Evolutionary conservation across 805 yeast species (phyloP).

Genomic region (Ogataea saltuana): DNA sequence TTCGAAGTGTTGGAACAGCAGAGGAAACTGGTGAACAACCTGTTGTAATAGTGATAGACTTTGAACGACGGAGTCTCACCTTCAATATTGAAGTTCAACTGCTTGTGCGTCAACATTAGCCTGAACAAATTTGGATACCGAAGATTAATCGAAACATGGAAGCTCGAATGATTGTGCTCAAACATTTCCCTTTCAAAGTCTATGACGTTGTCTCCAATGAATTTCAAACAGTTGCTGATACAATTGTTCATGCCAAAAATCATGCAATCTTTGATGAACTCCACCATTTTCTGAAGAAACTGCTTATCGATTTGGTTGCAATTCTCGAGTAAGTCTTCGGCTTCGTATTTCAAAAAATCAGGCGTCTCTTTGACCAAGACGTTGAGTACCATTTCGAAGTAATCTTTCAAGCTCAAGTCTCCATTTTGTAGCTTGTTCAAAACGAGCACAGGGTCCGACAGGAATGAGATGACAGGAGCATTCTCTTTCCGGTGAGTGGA

Average conservation of each 20-base stretch:
- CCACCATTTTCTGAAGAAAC: constrained; percentile 25
- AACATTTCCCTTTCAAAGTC: constrained; percentile 27
- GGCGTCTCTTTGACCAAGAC: constrained; percentile 20
- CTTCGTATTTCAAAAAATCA: constrained; percentile 22
- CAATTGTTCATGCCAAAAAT: constrained; percentile 28
- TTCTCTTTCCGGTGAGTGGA: constrained; percentile 14
- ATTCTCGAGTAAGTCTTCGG: constrained; percentile 10
- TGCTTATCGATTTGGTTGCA: constrained; percentile 14
- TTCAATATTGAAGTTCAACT: background rate
- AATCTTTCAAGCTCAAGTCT: constrained; percentile 13
- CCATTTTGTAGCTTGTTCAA: constrained; percentile 17
- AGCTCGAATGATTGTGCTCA: constrained; percentile 18
- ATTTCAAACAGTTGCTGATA: constrained; percentile 17
- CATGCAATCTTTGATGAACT: constrained; percentile 28
- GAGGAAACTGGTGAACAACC: constrained; percentile 18
- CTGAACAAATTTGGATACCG: constrained; percentile 24
- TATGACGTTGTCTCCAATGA: constrained; percentile 19
- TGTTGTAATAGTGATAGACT: constrained; percentile 21
- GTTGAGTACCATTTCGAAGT: constrained; percentile 19
- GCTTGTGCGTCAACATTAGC: constrained; percentile 17
- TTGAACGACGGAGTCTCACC: background rate
- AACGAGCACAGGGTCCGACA: constrained; percentile 24
- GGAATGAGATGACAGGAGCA: constrained; percentile 13
- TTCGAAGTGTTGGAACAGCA: constrained; percentile 20
- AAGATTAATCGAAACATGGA: constrained; percentile 18